Evolutionary conservation across 2,329 filamentous ascomycete species (phyloP).

Genomic region (Talaromyces sp.): DNA sequence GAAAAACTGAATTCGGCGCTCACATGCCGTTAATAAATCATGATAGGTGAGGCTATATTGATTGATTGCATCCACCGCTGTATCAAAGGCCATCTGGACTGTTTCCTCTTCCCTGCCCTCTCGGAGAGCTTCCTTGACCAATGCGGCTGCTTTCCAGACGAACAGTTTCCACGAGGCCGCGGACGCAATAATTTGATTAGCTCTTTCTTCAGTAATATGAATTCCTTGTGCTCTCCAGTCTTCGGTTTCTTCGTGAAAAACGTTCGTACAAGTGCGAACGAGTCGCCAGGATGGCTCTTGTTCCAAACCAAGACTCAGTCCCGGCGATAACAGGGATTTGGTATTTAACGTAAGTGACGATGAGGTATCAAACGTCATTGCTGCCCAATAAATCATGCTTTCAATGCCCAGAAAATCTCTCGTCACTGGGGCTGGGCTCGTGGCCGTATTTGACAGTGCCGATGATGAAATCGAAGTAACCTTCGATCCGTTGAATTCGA

Average conservation of each 20-base stretch:
- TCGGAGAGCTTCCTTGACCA: slow-evolving; percentile 34
- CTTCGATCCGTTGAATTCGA: slow-evolving; percentile 45
- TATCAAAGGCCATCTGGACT: slow-evolving; percentile 28
- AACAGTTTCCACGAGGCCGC: slow-evolving; percentile 30
- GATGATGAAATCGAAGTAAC: slow-evolving; percentile 31
- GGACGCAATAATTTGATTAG: slow-evolving; percentile 32
- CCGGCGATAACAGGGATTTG: slow-evolving; percentile 41
- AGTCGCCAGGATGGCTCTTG: slow-evolving; percentile 31
- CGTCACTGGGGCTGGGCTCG: slow-evolving; percentile 31
- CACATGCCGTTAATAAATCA: slow-evolving; percentile 28
- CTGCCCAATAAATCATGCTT: slow-evolving; percentile 45
- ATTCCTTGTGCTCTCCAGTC: slow-evolving; percentile 28
- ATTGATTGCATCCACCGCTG: slow-evolving; percentile 29
- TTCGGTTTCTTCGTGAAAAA: slow-evolving; percentile 31
- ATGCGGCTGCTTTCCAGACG: slow-evolving; percentile 32
- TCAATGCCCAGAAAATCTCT: slow-evolving; percentile 40
- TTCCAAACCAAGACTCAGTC: slow-evolving; percentile 30
- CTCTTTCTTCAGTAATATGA: slow-evolving; percentile 30
- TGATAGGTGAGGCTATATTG: slow-evolving; percentile 32
- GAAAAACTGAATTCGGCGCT: slow-evolving; percentile 32
- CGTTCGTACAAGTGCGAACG: slow-evolving; percentile 28
- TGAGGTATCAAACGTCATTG: slow-evolving; percentile 45
- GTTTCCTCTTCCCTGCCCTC: slow-evolving; percentile 33
- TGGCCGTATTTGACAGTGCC: slow-evolving; percentile 23
- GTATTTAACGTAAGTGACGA: slow-evolving; percentile 45